phyloP scores from a whole-genome alignment of 352 stramenopile species.

The Peronospora belbahrii region DNA sequence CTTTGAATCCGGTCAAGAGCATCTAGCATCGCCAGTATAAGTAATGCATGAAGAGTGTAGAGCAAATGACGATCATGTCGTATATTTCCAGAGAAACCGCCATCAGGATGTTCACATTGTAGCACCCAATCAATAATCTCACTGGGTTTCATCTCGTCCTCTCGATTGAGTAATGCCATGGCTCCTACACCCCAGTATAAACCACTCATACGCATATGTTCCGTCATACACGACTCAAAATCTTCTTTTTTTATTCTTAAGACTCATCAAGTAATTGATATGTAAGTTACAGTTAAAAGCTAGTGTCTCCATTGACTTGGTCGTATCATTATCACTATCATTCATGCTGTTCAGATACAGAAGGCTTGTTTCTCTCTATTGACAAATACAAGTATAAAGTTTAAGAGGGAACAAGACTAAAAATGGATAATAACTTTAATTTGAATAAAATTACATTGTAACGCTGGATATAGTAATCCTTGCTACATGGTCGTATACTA shows the following conservation, averaged over 20 bases:
- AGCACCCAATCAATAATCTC: slow-evolving; percentile 94
- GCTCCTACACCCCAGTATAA: slow-evolving; percentile 98
- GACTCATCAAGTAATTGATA: slow-evolving; percentile 64
- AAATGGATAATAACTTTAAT: slow-evolving; percentile 6
- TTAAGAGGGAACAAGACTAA: background rate
- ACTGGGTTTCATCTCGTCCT: slow-evolving; percentile 73
- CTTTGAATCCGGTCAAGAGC: slow-evolving; percentile 75
- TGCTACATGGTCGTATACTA: too few relatives aligned
- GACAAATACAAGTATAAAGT: background rate
- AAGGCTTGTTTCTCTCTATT: too few relatives aligned
- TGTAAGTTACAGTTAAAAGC: slow-evolving; percentile 63
- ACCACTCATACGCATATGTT: slow-evolving; percentile 96
- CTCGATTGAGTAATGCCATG: slow-evolving; percentile 88
- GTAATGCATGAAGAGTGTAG: slow-evolving; percentile 96
- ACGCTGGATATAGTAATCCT: too few relatives aligned
- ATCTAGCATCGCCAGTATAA: slow-evolving; percentile 94
- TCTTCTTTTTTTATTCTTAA: slow-evolving; percentile 86
- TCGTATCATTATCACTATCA: slow-evolving; percentile 12
- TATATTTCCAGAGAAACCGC: slow-evolving; percentile 94
- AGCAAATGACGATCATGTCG: slow-evolving; percentile 95
- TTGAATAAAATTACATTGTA: too few relatives aligned
- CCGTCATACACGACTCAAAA: slow-evolving; percentile 90
- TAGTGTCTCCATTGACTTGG: slow-evolving; percentile 16
- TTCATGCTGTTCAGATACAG: background rate
- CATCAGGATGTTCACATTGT: slow-evolving; percentile 87